Evolutionary conservation across 371 early-diverging fungal species (phyloP).

Genomic region (Smittium culicis): DNA sequence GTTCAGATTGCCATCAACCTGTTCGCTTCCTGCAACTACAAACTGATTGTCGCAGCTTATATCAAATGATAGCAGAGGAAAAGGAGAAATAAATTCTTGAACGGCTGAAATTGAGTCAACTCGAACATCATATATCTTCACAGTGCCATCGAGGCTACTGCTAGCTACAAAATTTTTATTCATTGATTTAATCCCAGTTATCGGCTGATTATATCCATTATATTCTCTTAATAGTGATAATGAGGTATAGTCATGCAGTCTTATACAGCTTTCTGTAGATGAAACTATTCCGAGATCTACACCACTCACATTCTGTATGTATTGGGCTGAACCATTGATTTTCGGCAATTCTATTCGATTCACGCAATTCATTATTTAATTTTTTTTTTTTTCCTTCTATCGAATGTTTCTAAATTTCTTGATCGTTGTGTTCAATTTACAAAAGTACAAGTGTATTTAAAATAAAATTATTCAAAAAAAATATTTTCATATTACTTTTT

Average conservation of each 20-base stretch:
- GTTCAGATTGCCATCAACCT: slow-evolving; percentile 28
- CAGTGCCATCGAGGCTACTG: background rate
- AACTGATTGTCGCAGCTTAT: slow-evolving; percentile 45
- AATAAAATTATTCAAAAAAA: too few species aligned
- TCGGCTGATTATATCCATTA: background rate
- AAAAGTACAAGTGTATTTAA: too few species aligned
- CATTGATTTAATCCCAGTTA: background rate
- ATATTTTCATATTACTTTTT: too few species aligned
- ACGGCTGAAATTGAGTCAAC: background rate
- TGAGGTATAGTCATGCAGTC: background rate
- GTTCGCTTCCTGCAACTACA: slow-evolving; percentile 59
- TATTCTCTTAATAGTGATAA: background rate
- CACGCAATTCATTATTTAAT: slow-evolving; percentile 56
- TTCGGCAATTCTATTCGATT: slow-evolving; percentile 72
- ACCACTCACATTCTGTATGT: slow-evolving; percentile 1
- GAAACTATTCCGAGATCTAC: background rate
- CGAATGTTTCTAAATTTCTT: too few species aligned
- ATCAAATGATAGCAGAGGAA: slow-evolving; percentile 50
- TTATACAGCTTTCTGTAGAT: background rate
- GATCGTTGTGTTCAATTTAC: too few species aligned
- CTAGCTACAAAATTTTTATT: slow-evolving; percentile 5
- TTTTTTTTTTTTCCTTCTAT: too few species aligned
- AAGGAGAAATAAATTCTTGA: background rate
- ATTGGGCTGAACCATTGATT: slow-evolving; percentile 35
- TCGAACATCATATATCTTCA: slow-evolving; percentile 7